A percentile compares a stretch with the other conserved stretches of the same genome.
Evolutionary conservation across 176 grass and related monocot genomes (phyloP).

Genomic region (Carex parvula): DNA sequence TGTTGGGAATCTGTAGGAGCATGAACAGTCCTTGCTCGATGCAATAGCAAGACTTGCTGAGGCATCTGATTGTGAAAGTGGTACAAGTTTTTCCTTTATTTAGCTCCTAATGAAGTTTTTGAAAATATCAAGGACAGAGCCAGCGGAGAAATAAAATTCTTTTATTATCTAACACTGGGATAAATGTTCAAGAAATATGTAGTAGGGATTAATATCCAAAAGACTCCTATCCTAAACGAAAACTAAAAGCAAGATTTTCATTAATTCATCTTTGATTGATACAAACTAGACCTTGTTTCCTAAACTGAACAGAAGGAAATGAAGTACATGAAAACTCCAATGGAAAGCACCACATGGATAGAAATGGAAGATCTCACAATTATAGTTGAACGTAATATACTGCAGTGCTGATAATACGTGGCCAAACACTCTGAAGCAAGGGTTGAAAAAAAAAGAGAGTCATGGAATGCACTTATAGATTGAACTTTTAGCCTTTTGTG

Average conservation of each 20-base stretch:
- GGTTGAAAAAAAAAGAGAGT: background rate
- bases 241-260: background rate
- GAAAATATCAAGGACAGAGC: background rate
- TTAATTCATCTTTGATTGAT: background rate
- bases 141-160: constrained; percentile 2
- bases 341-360: constrained; percentile 11
- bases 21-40: constrained; percentile 89
- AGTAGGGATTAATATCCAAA: background rate
- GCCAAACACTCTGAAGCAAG: background rate
- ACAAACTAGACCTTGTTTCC: background rate
- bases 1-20: constrained; percentile 52
- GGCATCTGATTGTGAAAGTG: constrained; percentile 80
- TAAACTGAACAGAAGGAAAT: constrained; percentile 24
- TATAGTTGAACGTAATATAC: background rate
- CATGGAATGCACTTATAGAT: background rate
- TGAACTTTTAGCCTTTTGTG: background rate
- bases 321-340: constrained; percentile 18
- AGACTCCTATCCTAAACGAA: background rate
- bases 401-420: constrained; percentile 11
- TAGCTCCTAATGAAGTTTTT: background rate
- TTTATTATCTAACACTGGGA: background rate
- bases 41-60: constrained; percentile 87
- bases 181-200: background rate
- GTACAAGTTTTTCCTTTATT: constrained; percentile 40
- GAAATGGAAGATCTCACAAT: constrained; percentile 21